Percentiles rank a stretch among this genome's conserved stretches.
Evolutionary conservation across 805 yeast species (phyloP).

Genomic region (Saturnispora saitoi): DNA sequence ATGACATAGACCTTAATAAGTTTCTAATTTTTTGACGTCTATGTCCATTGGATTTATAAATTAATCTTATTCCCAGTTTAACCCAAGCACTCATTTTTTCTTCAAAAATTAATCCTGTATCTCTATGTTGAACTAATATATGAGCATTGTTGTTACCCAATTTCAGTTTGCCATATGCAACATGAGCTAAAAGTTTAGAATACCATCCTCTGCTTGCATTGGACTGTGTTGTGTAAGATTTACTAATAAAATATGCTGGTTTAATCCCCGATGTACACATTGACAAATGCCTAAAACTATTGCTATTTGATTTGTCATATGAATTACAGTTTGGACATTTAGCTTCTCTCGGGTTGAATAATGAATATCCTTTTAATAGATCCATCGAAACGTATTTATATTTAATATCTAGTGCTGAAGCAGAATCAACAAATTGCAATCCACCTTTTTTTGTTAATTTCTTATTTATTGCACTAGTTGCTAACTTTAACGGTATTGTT

Average conservation of each 20-base stretch:
- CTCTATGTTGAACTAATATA: conserved; percentile 85
- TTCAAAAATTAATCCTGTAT: conserved; percentile 81
- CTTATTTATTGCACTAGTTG: conserved; percentile 5
- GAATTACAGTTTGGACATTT: conserved; percentile 75
- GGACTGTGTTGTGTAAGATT: conserved; percentile 67
- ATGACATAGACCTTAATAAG: conserved; percentile 55
- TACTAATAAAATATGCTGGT: conserved; percentile 27
- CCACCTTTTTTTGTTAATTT: conserved; percentile 8
- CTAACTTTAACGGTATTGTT: conserved; percentile 8
- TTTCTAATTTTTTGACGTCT: conserved; percentile 40
- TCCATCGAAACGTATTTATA: conserved; percentile 11
- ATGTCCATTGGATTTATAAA: conserved; percentile 65
- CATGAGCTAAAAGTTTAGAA: conserved; percentile 67
- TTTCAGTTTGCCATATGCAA: conserved; percentile 81
- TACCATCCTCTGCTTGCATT: conserved; percentile 88
- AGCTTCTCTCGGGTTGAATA: conserved; percentile 33
- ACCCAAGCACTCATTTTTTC: conserved; percentile 90
- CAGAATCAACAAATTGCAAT: neutral
- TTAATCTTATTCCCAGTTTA: conserved; percentile 73
- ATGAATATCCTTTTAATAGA: neutral
- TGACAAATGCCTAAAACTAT: conserved; percentile 76
- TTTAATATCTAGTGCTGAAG: conserved; percentile 12
- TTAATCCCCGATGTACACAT: conserved; percentile 53
- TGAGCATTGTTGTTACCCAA: conserved; percentile 89
- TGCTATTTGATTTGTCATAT: conserved; percentile 49